Base-by-base conservation (phyloP, 139 green algal species). In the Mesotaenium endlicherianum region DNA sequence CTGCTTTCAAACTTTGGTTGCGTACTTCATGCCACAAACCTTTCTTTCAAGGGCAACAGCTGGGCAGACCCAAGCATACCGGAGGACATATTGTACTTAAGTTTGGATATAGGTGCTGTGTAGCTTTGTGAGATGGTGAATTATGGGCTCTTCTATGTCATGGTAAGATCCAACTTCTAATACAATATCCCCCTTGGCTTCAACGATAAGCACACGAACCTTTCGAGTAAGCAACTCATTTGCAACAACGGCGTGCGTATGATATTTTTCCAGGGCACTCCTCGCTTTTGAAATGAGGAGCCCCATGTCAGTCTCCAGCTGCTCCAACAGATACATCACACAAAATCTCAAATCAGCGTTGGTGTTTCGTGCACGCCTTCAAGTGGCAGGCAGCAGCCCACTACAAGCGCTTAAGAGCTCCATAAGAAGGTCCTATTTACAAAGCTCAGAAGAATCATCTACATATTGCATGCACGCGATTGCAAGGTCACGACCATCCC, bases 211-310 rank as follows among this genome's bases (percentile, higher is more conserved):
- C 72, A 88, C 83, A 40, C 75, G 42, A 8, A 50, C 70, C 41
- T 36, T 81, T 17, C 96, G 89, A 0, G 91, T 96, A 55, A 96
- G 83, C 45, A 98, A 89, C 70, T 97, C 80, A 87, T 99, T 99
- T 3, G 96, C 96, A 0, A 99, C 93, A 47, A 99, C 96, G 31
- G 91, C 82, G 87, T 98, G 91, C 67, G 98, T 89, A 0, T 84
- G 88, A 80, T 99, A 98, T 2, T 82, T 85, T 1, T 82, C 26
- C 11, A 98, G 86, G 0, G 94, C 90, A 1, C 55, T 45, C 30
- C 50, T 14, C 2, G 79, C 90, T 82, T 97, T 97, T 2, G 55
- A 26, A 0, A 93, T 34, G 31, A 97, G 83, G 20, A 97, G 87
- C 8, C 64, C 36, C 43, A 88, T 82, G 84, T 99, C 96, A 0